Base-by-base conservation (phyloP, 345 rosid species). In the Bruguiera gymnorhiza region DNA sequence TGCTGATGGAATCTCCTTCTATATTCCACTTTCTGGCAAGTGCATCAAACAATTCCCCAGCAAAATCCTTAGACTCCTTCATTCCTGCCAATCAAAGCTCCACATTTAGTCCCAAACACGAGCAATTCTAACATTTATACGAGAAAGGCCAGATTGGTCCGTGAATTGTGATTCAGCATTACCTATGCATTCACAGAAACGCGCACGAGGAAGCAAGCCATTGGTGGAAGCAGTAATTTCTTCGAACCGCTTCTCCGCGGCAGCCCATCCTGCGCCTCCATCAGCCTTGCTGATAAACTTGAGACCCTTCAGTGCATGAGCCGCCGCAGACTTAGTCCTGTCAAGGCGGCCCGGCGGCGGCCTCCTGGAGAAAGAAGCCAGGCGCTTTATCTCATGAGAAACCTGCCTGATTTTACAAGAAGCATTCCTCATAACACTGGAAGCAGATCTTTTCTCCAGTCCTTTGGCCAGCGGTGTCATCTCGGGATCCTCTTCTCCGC, bases 101-200 rank as follows among this genome's bases (percentile, higher is more conserved):
- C 13, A 68, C 43, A 62, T 29, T 31, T 9, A 43, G 8, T 43
- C 73, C 43, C 16, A 27, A 31, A 29, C 27, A 46, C 19, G 24
- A 46, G 67, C 43, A 20, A 56, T 24, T 27, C 43, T 43, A 5
- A 39, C 24, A 53, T 39, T 39, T 7, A 13, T 60, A 15, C 13
- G 29, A 69, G 29, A 7, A 15, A 50, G 21, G 9, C 3, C 13
- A 39, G 20, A 26, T 18, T 27, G 16, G 1, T 18, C 46, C 11
- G 15, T 31, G 8, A 8, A 15, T 43, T 43, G 50, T 43, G 50
- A 6, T 13, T 24, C 3, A 62, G 36, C 15, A 19, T 73, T 72
- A 86, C 91, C 96, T 59, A 90, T 88, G 66, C 93, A 90, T 74
- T 88, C 96, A 0, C 89, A 86, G 48, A 90, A 90, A 8, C 74